Evolutionary conservation across 441 rosid genomes (phyloP), one percentile per base, ranked within the genome.

Genomic region (Gossypium lobatum): DNA sequence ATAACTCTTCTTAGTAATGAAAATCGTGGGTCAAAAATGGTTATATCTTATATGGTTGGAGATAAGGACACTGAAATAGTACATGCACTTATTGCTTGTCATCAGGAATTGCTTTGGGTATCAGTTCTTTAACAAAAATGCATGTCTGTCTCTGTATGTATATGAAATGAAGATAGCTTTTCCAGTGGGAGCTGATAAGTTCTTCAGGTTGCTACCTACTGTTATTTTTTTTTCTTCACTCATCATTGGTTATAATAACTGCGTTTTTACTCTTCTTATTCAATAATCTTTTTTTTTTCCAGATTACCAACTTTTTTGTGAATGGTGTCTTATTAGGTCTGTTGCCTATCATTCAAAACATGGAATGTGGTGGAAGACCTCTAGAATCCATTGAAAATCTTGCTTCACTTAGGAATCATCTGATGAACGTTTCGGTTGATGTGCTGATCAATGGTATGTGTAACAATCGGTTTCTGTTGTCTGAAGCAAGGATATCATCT

Each of bases 261-360:
- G 37, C 61, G 16, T 25, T 52, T 4, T 69, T 69, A 31, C 61
- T 28, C 60, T 52, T 52, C 60, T 52, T 26, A 26, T 50, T 53
- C 46, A 52, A 28, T 69, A 28, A 69, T 53, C 10, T 31, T 69
- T 17, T n/a, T 69, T 68, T n/a, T 52, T 52, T 10, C 17, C 46
- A 28, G 46, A 69, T 53, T 4, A 5, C 28, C 31, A 18, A 28
- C 61, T 8, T 17, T 28, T 26, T 17, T 28, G 54, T 53, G 23
- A 72, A 25, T 70, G 57, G 13, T 73, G 21, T 79, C 79, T 81
- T 64, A 57, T 65, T 66, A 96, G 99, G 99, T 85, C 86, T 96
- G 70, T 76, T 96, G 86, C 99, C 98, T 75, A 91, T 93, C 80
- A 87, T 96, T 82, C 87, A 86, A 73, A 85, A 88, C 72, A 72